Evolutionary conservation across 108 stramenopile species (phyloP).

Genomic region (Cyclotella sp.): DNA sequence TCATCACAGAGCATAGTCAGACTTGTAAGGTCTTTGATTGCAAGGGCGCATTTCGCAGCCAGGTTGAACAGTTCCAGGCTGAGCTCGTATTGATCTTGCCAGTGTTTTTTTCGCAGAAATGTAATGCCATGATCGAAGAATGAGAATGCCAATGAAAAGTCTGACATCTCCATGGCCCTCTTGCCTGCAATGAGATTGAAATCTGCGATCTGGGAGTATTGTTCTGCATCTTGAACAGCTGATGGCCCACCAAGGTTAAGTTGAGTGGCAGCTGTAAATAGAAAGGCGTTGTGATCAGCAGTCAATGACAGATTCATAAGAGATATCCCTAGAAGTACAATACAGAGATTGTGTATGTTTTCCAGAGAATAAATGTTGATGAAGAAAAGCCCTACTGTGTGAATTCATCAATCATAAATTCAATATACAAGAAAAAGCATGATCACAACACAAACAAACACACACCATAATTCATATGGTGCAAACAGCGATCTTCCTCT

Average conservation of each 20-base stretch:
- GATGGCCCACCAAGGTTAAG: conserved; percentile 31
- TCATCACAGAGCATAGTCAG: conserved; percentile 7
- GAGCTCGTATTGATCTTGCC: conserved; percentile 28
- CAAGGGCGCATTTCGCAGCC: conserved; percentile 9
- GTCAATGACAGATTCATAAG: background rate
- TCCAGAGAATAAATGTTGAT: no score
- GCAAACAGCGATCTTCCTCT: conserved; percentile 20
- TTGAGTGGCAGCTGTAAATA: conserved; percentile 29
- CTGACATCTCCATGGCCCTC: conserved; percentile 36
- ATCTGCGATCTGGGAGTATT: background rate
- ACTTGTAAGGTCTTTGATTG: conserved; percentile 1
- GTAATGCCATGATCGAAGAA: conserved; percentile 33
- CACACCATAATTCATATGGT: conserved; percentile 22
- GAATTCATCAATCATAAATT: no score
- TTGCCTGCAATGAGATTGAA: conserved; percentile 27
- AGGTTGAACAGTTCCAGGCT: conserved; percentile 33
- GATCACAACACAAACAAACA: no score
- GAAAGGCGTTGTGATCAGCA: background rate
- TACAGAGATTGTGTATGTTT: no score
- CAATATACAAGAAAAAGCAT: no score
- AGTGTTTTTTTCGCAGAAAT: conserved; percentile 28
- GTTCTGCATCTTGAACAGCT: conserved; percentile 1
- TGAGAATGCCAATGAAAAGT: conserved; percentile 30
- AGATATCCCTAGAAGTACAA: background rate
- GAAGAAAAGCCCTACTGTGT: no score